Conservation (phyloP, 148 eudicot species). For the Hydrangea macrophylla region DNA sequence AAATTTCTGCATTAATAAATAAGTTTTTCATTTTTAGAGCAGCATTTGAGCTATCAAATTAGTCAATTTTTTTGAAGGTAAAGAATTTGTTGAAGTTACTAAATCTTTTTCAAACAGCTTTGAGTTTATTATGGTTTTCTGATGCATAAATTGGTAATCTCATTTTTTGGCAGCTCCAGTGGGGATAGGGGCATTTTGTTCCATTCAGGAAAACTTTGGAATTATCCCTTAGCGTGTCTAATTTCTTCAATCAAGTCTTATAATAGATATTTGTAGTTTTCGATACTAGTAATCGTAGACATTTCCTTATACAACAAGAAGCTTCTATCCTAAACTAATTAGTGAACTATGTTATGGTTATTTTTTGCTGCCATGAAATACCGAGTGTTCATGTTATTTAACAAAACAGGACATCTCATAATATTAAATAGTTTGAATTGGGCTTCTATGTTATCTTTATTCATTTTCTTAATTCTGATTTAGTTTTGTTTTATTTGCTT, state of each 20-base stretch:
- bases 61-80: no score
- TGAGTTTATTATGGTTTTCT: not conserved
- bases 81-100: no score
- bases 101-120: no score
- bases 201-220: not conserved
- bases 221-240: not conserved
- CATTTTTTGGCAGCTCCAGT: not conserved
- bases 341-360: not conserved
- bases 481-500: no score
- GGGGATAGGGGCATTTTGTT: not conserved
- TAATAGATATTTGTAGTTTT: not conserved
- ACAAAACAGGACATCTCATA: not conserved
- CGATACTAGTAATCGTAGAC: not conserved
- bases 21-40: no score
- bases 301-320: not conserved
- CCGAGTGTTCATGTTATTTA: not conserved
- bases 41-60: no score
- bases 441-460: constrained; percentile 8
- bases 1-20: no score
- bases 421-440: not conserved
- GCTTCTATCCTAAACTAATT: not conserved
- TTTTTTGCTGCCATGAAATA: not conserved
- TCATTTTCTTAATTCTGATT: not conserved
- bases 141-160: not conserved
- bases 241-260: not conserved